Base-by-base conservation (phyloP, 1,284 basidiomycete species). In the Ceratorhiza oryzae-sativae region DNA sequence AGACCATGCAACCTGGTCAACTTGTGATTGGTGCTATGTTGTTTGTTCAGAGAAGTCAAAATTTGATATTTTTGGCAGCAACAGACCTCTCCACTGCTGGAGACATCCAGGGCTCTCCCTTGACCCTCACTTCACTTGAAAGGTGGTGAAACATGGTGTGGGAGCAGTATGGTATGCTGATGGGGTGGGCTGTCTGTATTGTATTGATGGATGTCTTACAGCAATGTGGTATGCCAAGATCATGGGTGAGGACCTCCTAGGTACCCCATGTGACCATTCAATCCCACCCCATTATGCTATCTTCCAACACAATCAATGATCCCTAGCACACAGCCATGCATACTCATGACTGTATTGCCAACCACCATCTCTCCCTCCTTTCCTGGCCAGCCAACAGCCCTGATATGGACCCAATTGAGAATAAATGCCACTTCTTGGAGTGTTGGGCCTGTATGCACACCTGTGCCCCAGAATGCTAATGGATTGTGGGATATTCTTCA, bases 131-230 rank as follows among this genome's bases (percentile, higher is more conserved):
- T 56, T 20, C 10, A 3, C 32, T n/a, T 27, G 18, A 18, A 23
- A 85, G 0, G 48, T 53, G 30, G 39, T 12, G 13, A 3, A 58
- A 36, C 41, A 9, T 13, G 65, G n/a, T 51, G 65, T 36, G 58
- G 58, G 6, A 36, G 30, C 15, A 13, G 42, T 18, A 60, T 45
- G 23, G 10, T 45, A 13, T 56, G 65, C 34, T 23, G 18, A 41
- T 12, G 65, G 65, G 15, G 39, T 39, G 8, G 51, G 65, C 3
- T 30, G 23, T 32, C 30, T 36, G 39, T 10, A 13, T 36, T 39
- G 15, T 32, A 18, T 68, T 32, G 51, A 56, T 0, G 23, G 6
- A 2, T 32, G 30, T 34, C 18, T 58, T 9, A 58, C 20, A 9
- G 27, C 41, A 39, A 53, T 55, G n/a, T 3, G 36, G 10, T 68